A percentile compares a stretch with the other conserved stretches of the same genome.
Evolutionary conservation across 805 yeast species (phyloP).

Genomic region (Vanderwaltozyma polyspora): DNA sequence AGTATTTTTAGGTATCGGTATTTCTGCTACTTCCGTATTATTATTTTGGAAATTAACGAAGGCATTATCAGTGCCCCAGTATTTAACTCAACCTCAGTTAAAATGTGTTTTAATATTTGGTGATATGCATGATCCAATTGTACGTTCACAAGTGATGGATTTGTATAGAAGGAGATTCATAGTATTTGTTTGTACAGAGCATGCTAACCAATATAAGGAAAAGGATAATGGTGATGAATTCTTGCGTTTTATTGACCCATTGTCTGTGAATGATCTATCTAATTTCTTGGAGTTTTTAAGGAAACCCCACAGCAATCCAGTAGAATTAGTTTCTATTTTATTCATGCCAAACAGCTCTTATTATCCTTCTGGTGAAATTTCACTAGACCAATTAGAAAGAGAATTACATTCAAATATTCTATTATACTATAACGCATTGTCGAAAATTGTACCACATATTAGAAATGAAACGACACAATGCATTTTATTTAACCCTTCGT

Average conservation of each 20-base stretch:
- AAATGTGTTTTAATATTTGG: conserved; percentile 22
- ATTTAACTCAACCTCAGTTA: conserved; percentile 9
- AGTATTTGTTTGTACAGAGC: conserved; percentile 24
- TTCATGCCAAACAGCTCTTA: conserved; percentile 26
- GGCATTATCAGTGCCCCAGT: conserved; percentile 8
- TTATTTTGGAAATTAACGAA: conserved; percentile 1
- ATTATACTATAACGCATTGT: conserved; percentile 13
- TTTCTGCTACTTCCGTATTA: neutral
- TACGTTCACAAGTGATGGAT: conserved; percentile 27
- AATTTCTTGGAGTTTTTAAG: conserved; percentile 11
- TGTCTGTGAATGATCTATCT: conserved; percentile 13
- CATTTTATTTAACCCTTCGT: conserved; percentile 22
- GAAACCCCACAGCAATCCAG: conserved; percentile 3
- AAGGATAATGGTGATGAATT: conserved; percentile 24
- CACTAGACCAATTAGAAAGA: conserved; percentile 12
- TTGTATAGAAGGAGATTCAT: conserved; percentile 25
- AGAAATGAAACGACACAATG: conserved; percentile 11
- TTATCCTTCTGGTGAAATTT: conserved; percentile 20
- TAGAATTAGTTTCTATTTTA: conserved; percentile 16
- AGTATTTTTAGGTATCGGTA: neutral
- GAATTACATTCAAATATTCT: conserved; percentile 20
- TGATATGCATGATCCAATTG: conserved; percentile 26
- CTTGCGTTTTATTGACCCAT: conserved; percentile 17
- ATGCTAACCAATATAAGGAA: conserved; percentile 11
- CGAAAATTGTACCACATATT: conserved; percentile 16